A percentile compares a stretch with the other conserved stretches of the same genome.
Conservation (phyloP, 805 yeast species). For the Candida rishiriensis region DNA sequence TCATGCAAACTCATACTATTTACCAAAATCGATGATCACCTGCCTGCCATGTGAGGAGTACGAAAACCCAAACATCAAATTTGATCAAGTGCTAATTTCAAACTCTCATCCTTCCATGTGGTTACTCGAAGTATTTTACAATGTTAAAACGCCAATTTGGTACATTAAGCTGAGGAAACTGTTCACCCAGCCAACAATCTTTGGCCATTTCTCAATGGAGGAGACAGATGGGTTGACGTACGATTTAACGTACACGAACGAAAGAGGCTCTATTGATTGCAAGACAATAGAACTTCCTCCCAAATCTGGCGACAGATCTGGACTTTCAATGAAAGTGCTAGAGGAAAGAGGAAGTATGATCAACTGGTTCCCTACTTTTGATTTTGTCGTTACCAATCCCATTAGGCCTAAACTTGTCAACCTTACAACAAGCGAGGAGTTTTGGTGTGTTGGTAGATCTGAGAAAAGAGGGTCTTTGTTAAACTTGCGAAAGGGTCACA, state of each 20-base stretch:
- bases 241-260: constrained; percentile 21
- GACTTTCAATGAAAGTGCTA: constrained; percentile 14
- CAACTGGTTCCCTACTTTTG: constrained; percentile 26
- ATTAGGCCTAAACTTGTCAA: constrained; percentile 13
- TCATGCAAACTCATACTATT: constrained; percentile 20
- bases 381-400: constrained; percentile 18
- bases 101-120: constrained; percentile 17
- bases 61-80: constrained; percentile 8
- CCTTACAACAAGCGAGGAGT: constrained; percentile 20
- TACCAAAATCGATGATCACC: constrained; percentile 18
- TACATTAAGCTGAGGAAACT: constrained; percentile 13
- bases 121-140: constrained; percentile 23
- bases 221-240: constrained; percentile 10
- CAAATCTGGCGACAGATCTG: constrained; percentile 8
- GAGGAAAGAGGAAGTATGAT: constrained; percentile 16
- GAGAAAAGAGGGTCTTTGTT: constrained; percentile 22
- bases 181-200: constrained; percentile 18
- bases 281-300: constrained; percentile 14
- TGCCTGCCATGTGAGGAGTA: constrained; percentile 15
- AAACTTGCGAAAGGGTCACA: constrained; percentile 21
- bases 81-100: constrained; percentile 28
- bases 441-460: constrained; percentile 28
- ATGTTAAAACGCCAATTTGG: constrained; percentile 14
- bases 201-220: constrained; percentile 23
- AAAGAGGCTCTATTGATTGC: constrained; percentile 22